A percentile compares a stretch with the other conserved stretches of the same genome.
Evolutionary conservation across 305 asterid genomes (phyloP).

Genomic region (Ilex paraguariensis): DNA sequence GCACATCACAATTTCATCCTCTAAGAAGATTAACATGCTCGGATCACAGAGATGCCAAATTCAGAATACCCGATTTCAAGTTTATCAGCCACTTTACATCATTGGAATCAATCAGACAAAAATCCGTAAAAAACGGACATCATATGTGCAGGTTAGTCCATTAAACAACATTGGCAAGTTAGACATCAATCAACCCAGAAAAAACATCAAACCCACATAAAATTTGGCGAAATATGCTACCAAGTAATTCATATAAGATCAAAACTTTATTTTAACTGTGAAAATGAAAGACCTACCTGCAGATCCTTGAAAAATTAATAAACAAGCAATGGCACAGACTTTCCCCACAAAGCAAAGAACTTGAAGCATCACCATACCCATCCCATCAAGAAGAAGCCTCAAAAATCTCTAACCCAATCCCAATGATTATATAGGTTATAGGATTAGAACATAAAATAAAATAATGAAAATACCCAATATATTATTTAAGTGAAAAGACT

Average conservation of each 20-base stretch:
- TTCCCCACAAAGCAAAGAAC: conserved; percentile 37
- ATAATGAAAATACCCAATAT: conserved; percentile 9
- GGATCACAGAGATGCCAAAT: background rate
- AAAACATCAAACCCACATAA: background rate
- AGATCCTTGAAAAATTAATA: conserved; percentile 57
- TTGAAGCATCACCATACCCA: conserved; percentile 52
- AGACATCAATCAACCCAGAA: background rate
- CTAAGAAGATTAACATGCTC: background rate
- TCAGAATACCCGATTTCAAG: background rate
- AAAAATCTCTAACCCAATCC: conserved; percentile 22
- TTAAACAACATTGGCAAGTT: background rate
- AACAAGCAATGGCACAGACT: conserved; percentile 43
- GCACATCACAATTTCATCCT: background rate
- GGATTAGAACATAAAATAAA: conserved; percentile 20
- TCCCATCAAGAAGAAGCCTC: conserved; percentile 35
- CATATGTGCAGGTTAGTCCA: background rate
- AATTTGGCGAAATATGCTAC: background rate
- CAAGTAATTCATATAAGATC: conserved; percentile 5
- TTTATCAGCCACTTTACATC: too few relatives aligned
- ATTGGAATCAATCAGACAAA: background rate
- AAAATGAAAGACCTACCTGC: conserved; percentile 43
- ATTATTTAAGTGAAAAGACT: conserved; percentile 17
- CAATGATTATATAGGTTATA: conserved; percentile 10
- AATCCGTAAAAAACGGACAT: background rate
- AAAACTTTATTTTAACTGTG: background rate